phyloP scores from a whole-genome alignment of 202 grass and related monocot genomes.

The Saccharum hybrid region DNA sequence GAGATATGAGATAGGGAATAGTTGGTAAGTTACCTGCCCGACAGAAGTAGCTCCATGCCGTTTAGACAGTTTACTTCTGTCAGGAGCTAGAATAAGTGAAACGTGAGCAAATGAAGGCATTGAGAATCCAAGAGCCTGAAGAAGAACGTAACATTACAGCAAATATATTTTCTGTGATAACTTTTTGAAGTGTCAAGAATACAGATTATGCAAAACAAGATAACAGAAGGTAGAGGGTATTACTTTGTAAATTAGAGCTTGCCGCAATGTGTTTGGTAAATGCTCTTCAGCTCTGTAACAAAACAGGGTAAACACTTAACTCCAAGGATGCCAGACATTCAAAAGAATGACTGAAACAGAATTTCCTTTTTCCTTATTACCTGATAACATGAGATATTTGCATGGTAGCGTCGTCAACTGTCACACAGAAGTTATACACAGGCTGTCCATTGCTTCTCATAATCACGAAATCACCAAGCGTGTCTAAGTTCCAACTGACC shows the following conservation, averaged over 20 bases:
- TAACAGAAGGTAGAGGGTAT: constrained; percentile 11
- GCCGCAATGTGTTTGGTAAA: constrained; percentile 94
- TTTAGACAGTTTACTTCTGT: constrained; percentile 99
- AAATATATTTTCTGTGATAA: constrained; percentile 33
- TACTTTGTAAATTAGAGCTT: constrained; percentile 98
- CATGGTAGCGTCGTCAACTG: constrained; percentile 96
- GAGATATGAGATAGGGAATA: not conserved
- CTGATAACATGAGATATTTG: constrained; percentile 94
- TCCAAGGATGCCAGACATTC: not conserved
- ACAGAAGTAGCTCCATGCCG: constrained; percentile 98
- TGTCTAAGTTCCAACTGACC: constrained; percentile 95
- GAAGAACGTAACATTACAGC: constrained; percentile 11
- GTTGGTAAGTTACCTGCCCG: constrained; percentile 65
- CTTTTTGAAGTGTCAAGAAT: constrained; percentile 12
- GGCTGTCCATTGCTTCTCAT: constrained; percentile 99
- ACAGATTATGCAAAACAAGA: not conserved
- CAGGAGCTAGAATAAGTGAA: constrained; percentile 96
- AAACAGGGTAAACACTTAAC: constrained; percentile 7
- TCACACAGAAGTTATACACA: constrained; percentile 99
- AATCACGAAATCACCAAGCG: constrained; percentile 94
- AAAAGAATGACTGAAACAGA: constrained; percentile 6
- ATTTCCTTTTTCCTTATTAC: constrained; percentile 34
- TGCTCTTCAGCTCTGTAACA: constrained; percentile 87
- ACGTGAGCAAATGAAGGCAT: constrained; percentile 99
- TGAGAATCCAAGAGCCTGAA: constrained; percentile 88